Percentiles rank a stretch among this genome's conserved stretches.
Evolutionary conservation across 164 flowering plant species (phyloP).

Genomic region (Chloranthus sessilifolius): DNA sequence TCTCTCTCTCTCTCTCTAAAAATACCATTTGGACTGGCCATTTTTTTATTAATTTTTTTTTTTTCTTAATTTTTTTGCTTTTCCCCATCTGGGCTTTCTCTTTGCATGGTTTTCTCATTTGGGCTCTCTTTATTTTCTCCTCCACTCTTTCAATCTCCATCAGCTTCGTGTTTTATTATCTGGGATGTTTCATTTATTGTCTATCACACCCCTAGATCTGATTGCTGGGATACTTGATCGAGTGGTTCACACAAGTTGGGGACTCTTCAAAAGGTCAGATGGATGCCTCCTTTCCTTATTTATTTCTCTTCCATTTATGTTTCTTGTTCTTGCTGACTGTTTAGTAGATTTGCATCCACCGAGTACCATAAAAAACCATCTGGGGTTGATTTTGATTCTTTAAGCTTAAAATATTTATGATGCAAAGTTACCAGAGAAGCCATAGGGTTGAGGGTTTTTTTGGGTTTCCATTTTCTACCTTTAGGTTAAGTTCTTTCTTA

Average conservation of each 20-base stretch:
- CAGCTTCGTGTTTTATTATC: slow-evolving; percentile 8
- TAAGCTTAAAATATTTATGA: slow-evolving; percentile 11
- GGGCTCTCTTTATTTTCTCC: not conserved
- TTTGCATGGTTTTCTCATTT: slow-evolving; percentile 3
- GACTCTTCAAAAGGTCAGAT: slow-evolving; percentile 17
- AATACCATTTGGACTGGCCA: slow-evolving; percentile 1
- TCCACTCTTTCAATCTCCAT: slow-evolving; percentile 1
- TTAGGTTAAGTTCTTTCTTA: slow-evolving; percentile 10
- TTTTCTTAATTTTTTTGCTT: not conserved
- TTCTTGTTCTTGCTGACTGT: not conserved
- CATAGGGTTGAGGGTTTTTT: slow-evolving; percentile 22
- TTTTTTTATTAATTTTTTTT: not conserved
- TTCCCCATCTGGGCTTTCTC: slow-evolving; percentile 6
- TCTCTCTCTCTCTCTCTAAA: not conserved
- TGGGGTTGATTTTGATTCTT: slow-evolving; percentile 1
- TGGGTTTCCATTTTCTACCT: slow-evolving; percentile 13
- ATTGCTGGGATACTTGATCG: slow-evolving; percentile 8
- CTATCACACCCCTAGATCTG: slow-evolving; percentile 10
- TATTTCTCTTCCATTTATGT: not conserved
- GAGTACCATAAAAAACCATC: no score
- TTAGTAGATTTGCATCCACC: no score
- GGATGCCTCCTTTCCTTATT: slow-evolving; percentile 7
- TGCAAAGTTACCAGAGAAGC: slow-evolving; percentile 22
- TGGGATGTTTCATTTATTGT: slow-evolving; percentile 5
- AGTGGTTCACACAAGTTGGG: slow-evolving; percentile 11